Percentiles rank a stretch among this genome's conserved stretches.
Conservation (phyloP, 2,329 filamentous ascomycete species). For the Trichoderma arundinaceum region DNA sequence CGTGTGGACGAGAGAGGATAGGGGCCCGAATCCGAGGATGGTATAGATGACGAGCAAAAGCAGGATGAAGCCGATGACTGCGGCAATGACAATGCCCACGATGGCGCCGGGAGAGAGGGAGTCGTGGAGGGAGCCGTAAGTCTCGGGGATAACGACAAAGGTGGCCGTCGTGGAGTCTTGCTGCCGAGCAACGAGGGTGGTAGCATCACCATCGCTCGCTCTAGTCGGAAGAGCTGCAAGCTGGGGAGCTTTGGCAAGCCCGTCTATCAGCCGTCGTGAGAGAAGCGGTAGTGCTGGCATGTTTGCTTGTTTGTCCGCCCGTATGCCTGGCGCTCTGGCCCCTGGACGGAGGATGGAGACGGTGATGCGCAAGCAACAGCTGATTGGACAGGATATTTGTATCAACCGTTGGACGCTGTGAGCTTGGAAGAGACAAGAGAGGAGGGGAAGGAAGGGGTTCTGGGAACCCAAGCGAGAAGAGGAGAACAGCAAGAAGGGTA, state of each 20-base stretch:
- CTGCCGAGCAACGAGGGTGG: conserved; percentile 21
- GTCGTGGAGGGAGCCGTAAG: conserved; percentile 45
- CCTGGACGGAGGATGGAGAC: not conserved
- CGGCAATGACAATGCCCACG: conserved; percentile 53
- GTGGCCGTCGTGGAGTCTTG: conserved; percentile 31
- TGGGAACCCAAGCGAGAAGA: not conserved
- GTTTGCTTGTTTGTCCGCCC: not conserved
- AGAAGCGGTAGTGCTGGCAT: conserved; percentile 31
- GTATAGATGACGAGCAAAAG: conserved; percentile 59
- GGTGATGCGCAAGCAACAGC: not conserved
- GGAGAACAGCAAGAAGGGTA: conserved; percentile 10
- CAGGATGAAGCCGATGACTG: conserved; percentile 58
- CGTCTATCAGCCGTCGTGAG: conserved; percentile 5
- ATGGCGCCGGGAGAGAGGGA: conserved; percentile 52
- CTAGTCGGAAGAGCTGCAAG: conserved; percentile 7
- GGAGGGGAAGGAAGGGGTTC: not conserved
- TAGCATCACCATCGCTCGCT: not conserved
- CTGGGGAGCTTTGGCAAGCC: not conserved
- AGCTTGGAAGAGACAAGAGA: not conserved
- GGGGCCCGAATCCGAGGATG: conserved; percentile 52
- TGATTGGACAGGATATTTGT: not conserved
- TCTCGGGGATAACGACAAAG: conserved; percentile 45
- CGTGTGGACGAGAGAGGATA: conserved; percentile 35
- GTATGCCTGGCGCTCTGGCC: not conserved
- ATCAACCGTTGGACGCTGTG: not conserved